Percentiles rank a stretch among this genome's conserved stretches.
Evolutionary conservation across 106 monocot species (phyloP).

Genomic region (Dendrobium huoshanense): DNA sequence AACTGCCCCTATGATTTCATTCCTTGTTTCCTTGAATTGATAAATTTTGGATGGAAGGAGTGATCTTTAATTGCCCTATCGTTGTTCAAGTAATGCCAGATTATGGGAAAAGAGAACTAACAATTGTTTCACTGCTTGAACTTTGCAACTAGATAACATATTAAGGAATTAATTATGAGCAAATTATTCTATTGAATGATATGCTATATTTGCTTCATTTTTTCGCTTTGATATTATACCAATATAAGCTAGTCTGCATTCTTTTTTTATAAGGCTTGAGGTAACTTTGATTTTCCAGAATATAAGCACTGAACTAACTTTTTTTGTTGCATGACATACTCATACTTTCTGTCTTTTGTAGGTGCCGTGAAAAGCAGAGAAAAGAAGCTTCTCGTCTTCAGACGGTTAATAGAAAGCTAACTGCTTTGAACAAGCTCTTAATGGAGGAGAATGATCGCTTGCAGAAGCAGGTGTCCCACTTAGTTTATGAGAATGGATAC

Average conservation of each 20-base stretch:
- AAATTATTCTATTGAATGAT: not conserved
- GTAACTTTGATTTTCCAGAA: not conserved
- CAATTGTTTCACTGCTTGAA: not conserved
- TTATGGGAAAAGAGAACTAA: too few relatives aligned
- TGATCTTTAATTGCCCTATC: not conserved
- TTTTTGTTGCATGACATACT: not conserved
- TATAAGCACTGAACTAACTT: not conserved
- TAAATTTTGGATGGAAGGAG: not conserved
- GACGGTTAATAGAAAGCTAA: conserved; percentile 79
- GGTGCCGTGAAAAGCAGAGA: conserved; percentile 94
- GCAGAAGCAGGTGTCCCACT: conserved; percentile 87
- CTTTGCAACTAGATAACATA: not conserved
- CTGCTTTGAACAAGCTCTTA: conserved; percentile 93
- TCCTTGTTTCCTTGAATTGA: not conserved
- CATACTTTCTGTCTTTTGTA: not conserved
- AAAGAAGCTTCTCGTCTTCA: conserved; percentile 88
- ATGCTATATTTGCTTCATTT: not conserved
- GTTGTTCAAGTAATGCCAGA: not conserved
- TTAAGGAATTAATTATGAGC: not conserved
- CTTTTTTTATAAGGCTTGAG: not conserved
- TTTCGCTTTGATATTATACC: not conserved
- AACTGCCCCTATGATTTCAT: not conserved
- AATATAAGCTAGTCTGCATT: not conserved
- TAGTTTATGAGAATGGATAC: conserved; percentile 81
- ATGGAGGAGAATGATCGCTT: conserved; percentile 98